Conservation (phyloP, 805 yeast species). For the Teunomyces aglyptinius region DNA sequence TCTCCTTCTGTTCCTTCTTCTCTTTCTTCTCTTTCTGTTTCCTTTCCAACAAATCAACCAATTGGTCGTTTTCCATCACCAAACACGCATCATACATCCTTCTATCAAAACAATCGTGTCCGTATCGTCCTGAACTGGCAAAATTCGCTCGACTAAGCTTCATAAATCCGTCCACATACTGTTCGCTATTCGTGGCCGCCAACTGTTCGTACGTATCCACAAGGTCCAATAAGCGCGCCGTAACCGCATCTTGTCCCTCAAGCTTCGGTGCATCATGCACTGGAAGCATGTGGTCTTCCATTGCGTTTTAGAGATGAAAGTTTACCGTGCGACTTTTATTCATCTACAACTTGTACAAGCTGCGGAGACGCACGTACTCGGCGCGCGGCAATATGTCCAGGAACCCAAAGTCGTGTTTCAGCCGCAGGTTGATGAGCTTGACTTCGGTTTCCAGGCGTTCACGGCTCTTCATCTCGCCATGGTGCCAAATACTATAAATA, state of each 20-base stretch:
- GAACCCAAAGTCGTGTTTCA: conserved; percentile 37
- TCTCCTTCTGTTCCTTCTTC: conserved; percentile 3
- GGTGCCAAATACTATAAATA: conserved; percentile 52
- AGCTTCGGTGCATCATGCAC: not conserved
- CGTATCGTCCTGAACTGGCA: conserved; percentile 28
- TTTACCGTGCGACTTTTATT: not conserved
- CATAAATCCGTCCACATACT: conserved; percentile 36
- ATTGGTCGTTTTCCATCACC: conserved; percentile 3
- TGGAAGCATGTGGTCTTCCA: no score
- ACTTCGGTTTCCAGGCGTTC: conserved; percentile 54
- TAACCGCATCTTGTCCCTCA: not conserved
- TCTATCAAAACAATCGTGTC: conserved; percentile 42
- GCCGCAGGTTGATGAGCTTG: conserved; percentile 40
- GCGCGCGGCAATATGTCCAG: conserved; percentile 43
- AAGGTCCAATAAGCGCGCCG: conserved; percentile 22
- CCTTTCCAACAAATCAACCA: conserved; percentile 1
- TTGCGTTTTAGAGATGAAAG: no score
- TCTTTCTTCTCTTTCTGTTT: not conserved
- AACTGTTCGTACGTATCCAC: conserved; percentile 33
- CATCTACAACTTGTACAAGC: conserved; percentile 31
- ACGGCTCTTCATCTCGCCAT: conserved; percentile 52
- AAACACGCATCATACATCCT: conserved; percentile 25
- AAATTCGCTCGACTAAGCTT: conserved; percentile 47
- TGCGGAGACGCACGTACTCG: conserved; percentile 42
- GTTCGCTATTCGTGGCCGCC: conserved; percentile 16